Base-by-base conservation (phyloP, 345 rosid genomes). In the Anastatica hierochuntica region DNA sequence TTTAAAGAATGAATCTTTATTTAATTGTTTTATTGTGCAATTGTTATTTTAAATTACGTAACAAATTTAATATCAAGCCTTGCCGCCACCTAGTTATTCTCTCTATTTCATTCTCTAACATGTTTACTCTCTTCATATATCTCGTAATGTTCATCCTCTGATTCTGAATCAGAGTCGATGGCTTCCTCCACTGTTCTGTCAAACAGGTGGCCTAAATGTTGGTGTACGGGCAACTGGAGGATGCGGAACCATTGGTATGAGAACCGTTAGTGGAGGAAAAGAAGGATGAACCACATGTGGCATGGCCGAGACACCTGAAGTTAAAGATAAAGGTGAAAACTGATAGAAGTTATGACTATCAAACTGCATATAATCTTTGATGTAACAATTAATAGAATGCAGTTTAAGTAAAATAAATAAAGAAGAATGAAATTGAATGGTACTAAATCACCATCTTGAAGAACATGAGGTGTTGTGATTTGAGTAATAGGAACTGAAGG, bases 11-110 rank as follows among this genome's bases (percentile, higher is more conserved):
- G n/a, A n/a, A n/a, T n/a, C n/a, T n/a, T n/a, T n/a, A n/a, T n/a
- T n/a, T n/a, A n/a, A n/a, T n/a, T n/a, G n/a, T n/a, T n/a, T n/a
- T n/a, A n/a, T n/a, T n/a, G n/a, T n/a, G n/a, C n/a, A n/a, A n/a
- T n/a, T n/a, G n/a, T n/a, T n/a, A n/a, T n/a, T n/a, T n/a, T n/a
- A n/a, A n/a, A n/a, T n/a, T n/a, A n/a, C n/a, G n/a, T n/a, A n/a
- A n/a, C n/a, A n/a, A n/a, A n/a, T 81, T 92, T 88, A 92, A 61
- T 69, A 85, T 17, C 60, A 88, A 56, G 4, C 85, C 94, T 43
- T 85, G 94, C 68, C 15, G 95, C 94, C 79, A n/a, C n/a, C n/a
- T n/a, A n/a, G n/a, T n/a, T n/a, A n/a, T 83, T 92, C 55, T 92
- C 90, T 49, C n/a, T n/a, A n/a, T 88, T 94, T 58, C 98, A 68